Evolutionary conservation across 148 eudicot species (phyloP).

Genomic region (Pharnaceum exiguum): DNA sequence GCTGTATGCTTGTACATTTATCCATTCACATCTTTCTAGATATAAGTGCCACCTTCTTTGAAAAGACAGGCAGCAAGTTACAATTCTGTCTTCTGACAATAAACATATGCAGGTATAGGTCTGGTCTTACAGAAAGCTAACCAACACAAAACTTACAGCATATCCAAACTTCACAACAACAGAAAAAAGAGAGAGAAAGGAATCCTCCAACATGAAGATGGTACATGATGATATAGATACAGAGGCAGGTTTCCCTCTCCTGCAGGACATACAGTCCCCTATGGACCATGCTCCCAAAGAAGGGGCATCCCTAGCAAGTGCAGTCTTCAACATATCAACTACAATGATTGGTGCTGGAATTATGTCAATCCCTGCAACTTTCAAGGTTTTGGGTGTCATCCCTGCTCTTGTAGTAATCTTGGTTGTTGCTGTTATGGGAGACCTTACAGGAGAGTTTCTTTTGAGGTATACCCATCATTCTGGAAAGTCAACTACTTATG

Average conservation of each 20-base stretch:
- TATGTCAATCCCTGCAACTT: slow-evolving; percentile 93
- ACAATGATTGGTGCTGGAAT: slow-evolving; percentile 91
- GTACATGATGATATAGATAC: slow-evolving; percentile 4
- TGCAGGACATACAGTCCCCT: slow-evolving; percentile 14
- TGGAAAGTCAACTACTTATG: slow-evolving; percentile 55
- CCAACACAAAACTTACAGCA: too few relatives aligned
- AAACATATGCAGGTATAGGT: too few relatives aligned
- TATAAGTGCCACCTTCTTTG: too few relatives aligned
- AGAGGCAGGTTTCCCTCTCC: slow-evolving; percentile 22
- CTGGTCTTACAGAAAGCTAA: too few relatives aligned
- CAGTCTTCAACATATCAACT: slow-evolving; percentile 78
- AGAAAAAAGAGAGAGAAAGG: not conserved
- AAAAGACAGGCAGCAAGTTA: too few relatives aligned
- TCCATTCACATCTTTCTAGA: too few relatives aligned
- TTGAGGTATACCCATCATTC: slow-evolving; percentile 54
- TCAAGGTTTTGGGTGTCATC: slow-evolving; percentile 65
- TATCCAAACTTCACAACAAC: not conserved
- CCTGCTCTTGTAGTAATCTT: slow-evolving; percentile 57
- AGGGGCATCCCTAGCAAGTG: slow-evolving; percentile 54
- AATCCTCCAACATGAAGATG: slow-evolving; percentile 12
- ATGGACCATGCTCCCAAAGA: not conserved
- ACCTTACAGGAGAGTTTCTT: slow-evolving; percentile 66
- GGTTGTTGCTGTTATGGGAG: slow-evolving; percentile 53
- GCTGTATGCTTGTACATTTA: too few relatives aligned
- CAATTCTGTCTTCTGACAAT: too few relatives aligned